Conservation (phyloP, 2,329 filamentous ascomycete species). For the Orbilia javanica region DNA sequence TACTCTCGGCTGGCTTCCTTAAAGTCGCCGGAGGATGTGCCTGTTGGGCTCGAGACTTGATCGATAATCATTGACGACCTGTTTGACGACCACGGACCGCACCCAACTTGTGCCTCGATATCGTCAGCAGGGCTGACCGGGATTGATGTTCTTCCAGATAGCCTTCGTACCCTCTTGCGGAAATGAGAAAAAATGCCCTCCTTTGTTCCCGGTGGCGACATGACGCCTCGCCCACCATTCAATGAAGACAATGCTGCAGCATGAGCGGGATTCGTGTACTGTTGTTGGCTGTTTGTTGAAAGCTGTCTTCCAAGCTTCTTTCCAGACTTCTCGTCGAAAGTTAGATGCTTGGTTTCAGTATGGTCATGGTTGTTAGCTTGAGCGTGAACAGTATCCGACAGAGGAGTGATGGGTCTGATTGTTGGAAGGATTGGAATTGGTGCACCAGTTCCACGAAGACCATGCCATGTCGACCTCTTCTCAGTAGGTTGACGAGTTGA, state of each 20-base stretch:
- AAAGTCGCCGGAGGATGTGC: conserved; percentile 64
- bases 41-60: conserved; percentile 67
- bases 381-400: conserved; percentile 92
- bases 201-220: conserved; percentile 83
- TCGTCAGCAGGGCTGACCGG: conserved; percentile 86
- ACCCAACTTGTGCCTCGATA: conserved; percentile 91
- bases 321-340: conserved; percentile 74
- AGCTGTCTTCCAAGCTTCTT: conserved; percentile 97
- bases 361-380: conserved; percentile 71
- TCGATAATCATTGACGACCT: conserved; percentile 86
- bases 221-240: conserved; percentile 70
- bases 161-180: conserved; percentile 88
- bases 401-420: conserved; percentile 92
- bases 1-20: conserved; percentile 59
- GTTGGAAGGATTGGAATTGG: conserved; percentile 97
- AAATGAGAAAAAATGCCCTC: conserved; percentile 99
- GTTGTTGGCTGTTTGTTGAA: conserved; percentile 88
- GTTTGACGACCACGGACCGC: conserved; percentile 87
- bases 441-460: conserved; percentile 70
- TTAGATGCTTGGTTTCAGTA: conserved; percentile 47
- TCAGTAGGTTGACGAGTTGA: conserved; percentile 70
- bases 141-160: conserved; percentile 90
- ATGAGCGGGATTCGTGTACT: conserved; percentile 61
- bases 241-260: conserved; percentile 61
- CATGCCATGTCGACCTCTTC: conserved; percentile 89